Base-by-base conservation (phyloP, 2,329 filamentous ascomycete genomes). In the Capronia americana region DNA sequence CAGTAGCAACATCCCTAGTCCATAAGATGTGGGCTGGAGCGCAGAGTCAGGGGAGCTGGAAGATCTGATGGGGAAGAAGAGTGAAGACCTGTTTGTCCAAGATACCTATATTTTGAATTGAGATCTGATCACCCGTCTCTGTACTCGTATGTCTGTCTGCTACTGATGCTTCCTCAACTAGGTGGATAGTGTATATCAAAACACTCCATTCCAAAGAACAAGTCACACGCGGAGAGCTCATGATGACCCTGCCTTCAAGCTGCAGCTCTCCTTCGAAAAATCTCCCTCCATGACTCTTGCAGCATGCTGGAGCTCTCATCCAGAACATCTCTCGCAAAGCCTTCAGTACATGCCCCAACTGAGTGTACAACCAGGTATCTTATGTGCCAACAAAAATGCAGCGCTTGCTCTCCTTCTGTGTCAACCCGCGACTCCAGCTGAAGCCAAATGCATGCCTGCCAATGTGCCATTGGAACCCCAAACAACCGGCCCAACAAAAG, bases 381-480 rank as follows among this genome's bases (percentile, higher is more conserved):
- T 55, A 58, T 63, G 63, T 61, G 30, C 56, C 60, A 32, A 64
- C 57, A 24, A 53, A 54, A 14, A 12, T 55, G 57, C 46, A n/a
- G 24, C 53, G 28, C 17, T 55, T 28, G 24, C 53, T 55, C 53
- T 24, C 28, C 11, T 55, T 32, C 53, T 23, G 57, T 46, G 23
- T 56, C 55, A 50, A 41, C 28, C 50, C 57, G 61, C 56, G 23
- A 51, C 54, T 54, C 57, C 67, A 50, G 53, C 61, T n/a, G 53
- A 55, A 57, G 54, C 54, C 54, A 44, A 41, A 61, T 38, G 32
- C 58, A 62, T 56, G 55, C 63, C 61, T 61, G 68, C 65, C 46
- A 57, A 68, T 66, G 66, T 70, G 68, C 65, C 66, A 64, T 56
- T 66, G 58, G 44, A 58, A 51, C 44, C 34, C 50, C 53, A 54